Percentiles rank a stretch among this genome's conserved stretches.
Evolutionary conservation across 345 rosid genomes (phyloP).

Genomic region (Raphanus sativus): DNA sequence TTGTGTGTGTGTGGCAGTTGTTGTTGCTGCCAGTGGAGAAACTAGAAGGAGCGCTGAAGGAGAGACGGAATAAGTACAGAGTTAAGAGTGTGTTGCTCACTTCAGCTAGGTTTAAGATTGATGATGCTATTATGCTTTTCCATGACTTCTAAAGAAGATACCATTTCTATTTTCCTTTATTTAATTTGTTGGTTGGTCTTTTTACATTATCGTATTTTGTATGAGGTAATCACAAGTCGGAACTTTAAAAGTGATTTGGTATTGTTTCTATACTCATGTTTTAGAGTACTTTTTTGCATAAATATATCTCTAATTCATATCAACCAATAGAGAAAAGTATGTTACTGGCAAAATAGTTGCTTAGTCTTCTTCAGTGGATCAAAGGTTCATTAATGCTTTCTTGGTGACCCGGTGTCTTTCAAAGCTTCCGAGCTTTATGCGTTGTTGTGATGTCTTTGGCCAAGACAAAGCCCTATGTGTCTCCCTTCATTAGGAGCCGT

Average conservation of each 20-base stretch:
- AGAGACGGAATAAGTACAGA: slow-evolving; percentile 42
- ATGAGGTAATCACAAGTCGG: neutral
- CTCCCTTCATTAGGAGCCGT: neutral
- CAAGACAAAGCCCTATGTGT: neutral
- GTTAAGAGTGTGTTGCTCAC: slow-evolving; percentile 49
- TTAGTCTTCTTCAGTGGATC: neutral
- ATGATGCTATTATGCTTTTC: slow-evolving; percentile 54
- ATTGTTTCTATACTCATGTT: too few species aligned
- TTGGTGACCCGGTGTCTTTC: too few species aligned
- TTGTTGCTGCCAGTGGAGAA: neutral
- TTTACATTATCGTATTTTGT: neutral
- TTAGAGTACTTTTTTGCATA: too few species aligned
- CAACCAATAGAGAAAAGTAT: neutral
- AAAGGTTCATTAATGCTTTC: too few species aligned
- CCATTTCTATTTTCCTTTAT: neutral
- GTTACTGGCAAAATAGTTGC: neutral
- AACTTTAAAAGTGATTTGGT: neutral
- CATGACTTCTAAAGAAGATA: slow-evolving; percentile 53
- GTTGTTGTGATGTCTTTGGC: neutral
- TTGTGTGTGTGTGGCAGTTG: neutral
- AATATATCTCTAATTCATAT: too few species aligned
- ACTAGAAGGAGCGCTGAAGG: slow-evolving; percentile 7
- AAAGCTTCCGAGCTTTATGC: neutral
- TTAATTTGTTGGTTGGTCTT: neutral
- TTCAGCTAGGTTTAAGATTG: slow-evolving; percentile 58